phyloP scores from a whole-genome alignment of 306 rosid species.

The Cucurbita moschata region DNA sequence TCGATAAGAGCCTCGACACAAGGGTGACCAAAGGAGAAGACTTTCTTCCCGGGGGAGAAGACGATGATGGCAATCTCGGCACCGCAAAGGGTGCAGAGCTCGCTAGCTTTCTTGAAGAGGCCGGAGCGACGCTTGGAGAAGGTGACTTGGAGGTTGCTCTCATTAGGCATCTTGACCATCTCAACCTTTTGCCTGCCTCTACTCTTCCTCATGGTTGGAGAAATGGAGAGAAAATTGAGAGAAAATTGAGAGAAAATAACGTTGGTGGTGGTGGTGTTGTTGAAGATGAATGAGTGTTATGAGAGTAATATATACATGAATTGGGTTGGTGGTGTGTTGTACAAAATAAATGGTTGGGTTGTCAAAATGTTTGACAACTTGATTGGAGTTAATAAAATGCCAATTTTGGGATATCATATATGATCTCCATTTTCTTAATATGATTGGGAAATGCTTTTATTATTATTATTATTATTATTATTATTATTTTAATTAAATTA shows the following conservation, averaged over 20 bases:
- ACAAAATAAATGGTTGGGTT: not conserved
- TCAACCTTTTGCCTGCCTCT: constrained; percentile 48
- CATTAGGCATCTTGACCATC: constrained; percentile 35
- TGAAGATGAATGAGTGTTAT: not conserved
- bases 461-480: too few relatives aligned
- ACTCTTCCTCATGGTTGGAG: constrained; percentile 14
- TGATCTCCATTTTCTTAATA: constrained; percentile 1
- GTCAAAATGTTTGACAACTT: constrained; percentile 6
- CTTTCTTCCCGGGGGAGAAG: constrained; percentile 40
- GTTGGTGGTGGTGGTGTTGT: not conserved
- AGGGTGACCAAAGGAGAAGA: constrained; percentile 49
- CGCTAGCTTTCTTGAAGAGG: constrained; percentile 52
- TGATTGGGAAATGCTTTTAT: not conserved
- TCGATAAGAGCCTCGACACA: constrained; percentile 19
- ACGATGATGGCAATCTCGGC: constrained; percentile 34
- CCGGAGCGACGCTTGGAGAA: constrained; percentile 53
- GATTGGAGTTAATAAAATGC: constrained; percentile 3
- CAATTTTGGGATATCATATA: not conserved
- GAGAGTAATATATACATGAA: not conserved
- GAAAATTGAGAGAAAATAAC: not conserved
- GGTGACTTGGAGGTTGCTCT: constrained; percentile 39
- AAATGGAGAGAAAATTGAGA: not conserved
- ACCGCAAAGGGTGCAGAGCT: constrained; percentile 37
- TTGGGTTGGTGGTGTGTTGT: not conserved
- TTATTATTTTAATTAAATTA: too few relatives aligned